phyloP scores from a whole-genome alignment of 2,329 filamentous ascomycete species.

The Colletotrichum sojae region DNA sequence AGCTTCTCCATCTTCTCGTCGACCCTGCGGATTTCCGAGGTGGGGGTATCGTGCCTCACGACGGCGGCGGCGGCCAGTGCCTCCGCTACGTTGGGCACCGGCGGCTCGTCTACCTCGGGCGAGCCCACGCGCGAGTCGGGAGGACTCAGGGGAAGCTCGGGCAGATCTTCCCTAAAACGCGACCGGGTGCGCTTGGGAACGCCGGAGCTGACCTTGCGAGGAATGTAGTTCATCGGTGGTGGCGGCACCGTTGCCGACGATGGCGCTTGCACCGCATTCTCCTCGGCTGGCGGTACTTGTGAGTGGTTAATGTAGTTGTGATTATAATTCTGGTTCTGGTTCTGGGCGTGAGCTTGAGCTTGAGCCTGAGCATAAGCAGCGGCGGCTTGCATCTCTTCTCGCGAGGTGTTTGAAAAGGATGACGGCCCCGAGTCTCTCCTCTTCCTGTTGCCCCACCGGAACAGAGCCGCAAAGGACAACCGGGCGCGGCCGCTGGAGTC shows the following conservation, averaged over 20 bases:
- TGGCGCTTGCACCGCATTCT: constrained; percentile 52
- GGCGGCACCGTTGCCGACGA: constrained; percentile 60
- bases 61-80: constrained; percentile 45
- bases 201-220: constrained; percentile 55
- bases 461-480: constrained; percentile 79
- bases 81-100: constrained; percentile 52
- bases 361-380: constrained; percentile 39
- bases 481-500: constrained; percentile 64
- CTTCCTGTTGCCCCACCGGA: constrained; percentile 77
- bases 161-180: constrained; percentile 92
- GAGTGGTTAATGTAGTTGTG: constrained; percentile 45
- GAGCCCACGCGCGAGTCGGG: constrained; percentile 86
- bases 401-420: constrained; percentile 92
- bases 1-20: constrained; percentile 49
- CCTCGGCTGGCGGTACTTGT: constrained; percentile 51
- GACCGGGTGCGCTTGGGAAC: constrained; percentile 86
- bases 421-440: constrained; percentile 72
- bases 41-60: constrained; percentile 62
- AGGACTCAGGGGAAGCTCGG: constrained; percentile 87
- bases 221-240: constrained; percentile 57
- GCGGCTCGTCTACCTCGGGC: constrained; percentile 72
- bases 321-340: too few species aligned
- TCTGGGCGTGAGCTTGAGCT: constrained; percentile 43
- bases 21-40: constrained; percentile 59
- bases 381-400: constrained; percentile 80